Conservation (phyloP, 495 filamentous ascomycete genomes). For the Neurospora sp. region DNA sequence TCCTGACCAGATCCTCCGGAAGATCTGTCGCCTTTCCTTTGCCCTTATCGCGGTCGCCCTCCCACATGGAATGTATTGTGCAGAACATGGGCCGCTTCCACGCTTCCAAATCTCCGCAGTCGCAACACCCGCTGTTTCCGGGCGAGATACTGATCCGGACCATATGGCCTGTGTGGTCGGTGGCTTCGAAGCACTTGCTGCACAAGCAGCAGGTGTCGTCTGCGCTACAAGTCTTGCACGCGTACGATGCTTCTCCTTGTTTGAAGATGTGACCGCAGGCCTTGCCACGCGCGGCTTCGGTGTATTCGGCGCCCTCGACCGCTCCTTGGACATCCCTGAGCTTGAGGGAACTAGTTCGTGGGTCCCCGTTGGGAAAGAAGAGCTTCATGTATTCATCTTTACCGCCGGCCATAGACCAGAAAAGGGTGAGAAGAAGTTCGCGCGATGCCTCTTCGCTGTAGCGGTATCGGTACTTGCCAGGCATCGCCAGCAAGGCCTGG, state of each 20-base stretch:
- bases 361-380: constrained; percentile 66
- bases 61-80: constrained; percentile 73
- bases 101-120: constrained; percentile 91
- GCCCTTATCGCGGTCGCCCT: constrained; percentile 44
- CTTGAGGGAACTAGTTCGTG: constrained; percentile 42
- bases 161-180: constrained; percentile 88
- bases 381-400: constrained; percentile 59
- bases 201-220: constrained; percentile 84
- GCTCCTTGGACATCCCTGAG: constrained; percentile 82
- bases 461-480: constrained; percentile 55
- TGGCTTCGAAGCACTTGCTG: constrained; percentile 86
- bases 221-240: constrained; percentile 82
- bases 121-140: constrained; percentile 91
- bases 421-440: constrained; percentile 67
- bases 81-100: constrained; percentile 85
- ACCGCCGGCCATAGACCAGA: constrained; percentile 71
- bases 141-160: constrained; percentile 76
- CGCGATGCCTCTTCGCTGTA: constrained; percentile 60
- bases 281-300: constrained; percentile 81
- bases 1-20: constrained; percentile 61
- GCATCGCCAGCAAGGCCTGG: constrained; percentile 61
- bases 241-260: constrained; percentile 81
- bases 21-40: constrained; percentile 55
- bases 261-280: constrained; percentile 97
- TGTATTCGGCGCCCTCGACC: constrained; percentile 88